Base-by-base conservation (phyloP, 2,329 filamentous ascomycete species). In the Xylaria sp. region DNA sequence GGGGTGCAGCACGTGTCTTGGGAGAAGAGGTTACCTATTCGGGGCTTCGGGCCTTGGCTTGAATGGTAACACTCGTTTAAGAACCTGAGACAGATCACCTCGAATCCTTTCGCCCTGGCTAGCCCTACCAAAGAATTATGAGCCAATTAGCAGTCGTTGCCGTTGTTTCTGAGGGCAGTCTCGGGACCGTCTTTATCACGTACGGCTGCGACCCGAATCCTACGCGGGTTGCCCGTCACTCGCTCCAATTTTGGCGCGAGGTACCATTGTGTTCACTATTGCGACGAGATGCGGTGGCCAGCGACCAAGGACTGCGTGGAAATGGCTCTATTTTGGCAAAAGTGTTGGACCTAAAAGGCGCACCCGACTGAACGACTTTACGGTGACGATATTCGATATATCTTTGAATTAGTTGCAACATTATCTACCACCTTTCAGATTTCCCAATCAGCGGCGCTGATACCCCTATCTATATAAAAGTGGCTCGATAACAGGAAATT, bases 131-230 rank as follows among this genome's bases (percentile, higher is more conserved):
- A 51, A 10, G 5, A 52, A 61, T 48, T 25, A n/a, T 12, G 7
- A 23, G 18, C 67, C 63, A 69, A 69, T 69, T 34, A 54, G n/a
- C 25, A 3, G 28, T 20, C 20, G 12, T 23, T 18, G 8, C 20
- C 32, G 39, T 23, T n/a, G 18, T 44, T 51, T 39, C 37, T 28
- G 15, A 13, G n/a, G 32, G 50, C 13, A 20, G 32, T 28, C 34
- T 70, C 64, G 68, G 64, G 63, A 63, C 67, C 67, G 67, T 20
- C 37, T 25, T 20, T 10, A 9, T 10, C 13, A 63, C 23, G 32
- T 20, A 60, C 46, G n/a, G 51, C 62, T 62, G 50, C 62, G 56
- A 57, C 18, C 63, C 63, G 25, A 57, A 66, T 70, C 58, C 68
- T 63, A 32, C 60, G 46, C 57, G 34, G 41, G 46, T 50, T 66